These are phyloP conservation scores for Stemphylium vesicarium DNA, from an alignment of 2,329 filamentous ascomycete species.

Conservation along the genomic window DNA sequence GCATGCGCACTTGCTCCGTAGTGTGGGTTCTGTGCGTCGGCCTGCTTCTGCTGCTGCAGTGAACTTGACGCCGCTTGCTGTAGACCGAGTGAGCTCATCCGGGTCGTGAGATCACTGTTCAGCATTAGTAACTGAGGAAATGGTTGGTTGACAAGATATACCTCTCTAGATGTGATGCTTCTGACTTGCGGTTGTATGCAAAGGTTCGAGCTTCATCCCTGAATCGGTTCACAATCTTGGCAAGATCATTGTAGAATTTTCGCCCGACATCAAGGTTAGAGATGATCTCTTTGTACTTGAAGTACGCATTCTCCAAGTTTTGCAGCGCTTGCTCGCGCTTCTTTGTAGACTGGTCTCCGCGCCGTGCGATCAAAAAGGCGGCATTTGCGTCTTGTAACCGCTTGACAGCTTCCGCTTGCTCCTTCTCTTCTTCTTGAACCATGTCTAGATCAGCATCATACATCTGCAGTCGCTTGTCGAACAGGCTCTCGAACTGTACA, in stretches of 20 bases:
- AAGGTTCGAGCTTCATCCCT: slow-evolving; percentile 80
- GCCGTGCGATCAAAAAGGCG: slow-evolving; percentile 75
- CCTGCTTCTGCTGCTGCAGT: slow-evolving; percentile 54
- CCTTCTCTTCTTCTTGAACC: slow-evolving; percentile 72
- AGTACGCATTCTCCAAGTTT: slow-evolving; percentile 85
- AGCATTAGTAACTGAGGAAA: slow-evolving; percentile 14
- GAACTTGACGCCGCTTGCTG: slow-evolving; percentile 50
- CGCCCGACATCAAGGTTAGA: slow-evolving; percentile 88
- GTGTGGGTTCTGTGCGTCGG: slow-evolving; percentile 64
- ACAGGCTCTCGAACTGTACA: slow-evolving; percentile 90
- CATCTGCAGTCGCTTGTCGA: slow-evolving; percentile 78
- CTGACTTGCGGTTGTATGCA: slow-evolving; percentile 78
- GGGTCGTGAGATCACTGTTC: slow-evolving; percentile 62
- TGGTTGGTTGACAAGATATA: slow-evolving; percentile 52
- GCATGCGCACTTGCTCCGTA: slow-evolving; percentile 58
- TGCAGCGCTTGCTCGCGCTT: slow-evolving; percentile 89
- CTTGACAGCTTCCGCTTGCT: slow-evolving; percentile 74
- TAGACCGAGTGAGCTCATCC: slow-evolving; percentile 65
- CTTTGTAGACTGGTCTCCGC: slow-evolving; percentile 68
- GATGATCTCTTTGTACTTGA: slow-evolving; percentile 95
- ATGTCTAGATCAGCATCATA: slow-evolving; percentile 81
- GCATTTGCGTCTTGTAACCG: slow-evolving; percentile 78
- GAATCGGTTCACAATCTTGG: slow-evolving; percentile 84
- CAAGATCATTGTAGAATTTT: slow-evolving; percentile 97
- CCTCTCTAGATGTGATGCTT: slow-evolving; percentile 80